phyloP scores from a whole-genome alignment of 2,329 filamentous ascomycete species.

The Cercospora brassicicola region DNA sequence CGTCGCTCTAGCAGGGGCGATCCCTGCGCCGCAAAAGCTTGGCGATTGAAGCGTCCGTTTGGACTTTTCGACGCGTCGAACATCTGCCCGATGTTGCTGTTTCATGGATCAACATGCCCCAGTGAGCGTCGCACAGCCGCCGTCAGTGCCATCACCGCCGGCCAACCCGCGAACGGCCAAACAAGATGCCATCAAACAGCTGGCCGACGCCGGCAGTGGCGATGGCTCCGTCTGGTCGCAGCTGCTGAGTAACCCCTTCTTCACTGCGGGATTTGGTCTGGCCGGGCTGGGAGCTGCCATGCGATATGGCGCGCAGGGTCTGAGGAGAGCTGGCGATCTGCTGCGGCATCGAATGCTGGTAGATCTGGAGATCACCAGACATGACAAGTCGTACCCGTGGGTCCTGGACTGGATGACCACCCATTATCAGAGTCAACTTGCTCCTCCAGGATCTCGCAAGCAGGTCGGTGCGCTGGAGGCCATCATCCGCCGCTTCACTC shows the following conservation, averaged over 20 bases:
- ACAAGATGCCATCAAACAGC: constrained; percentile 42
- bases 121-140: neutral
- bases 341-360: constrained; percentile 84
- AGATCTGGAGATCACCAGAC: constrained; percentile 91
- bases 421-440: constrained; percentile 39
- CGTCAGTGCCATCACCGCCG: constrained; percentile 17
- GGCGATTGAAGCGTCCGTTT: neutral
- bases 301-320: constrained; percentile 75
- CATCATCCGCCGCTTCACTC: constrained; percentile 59
- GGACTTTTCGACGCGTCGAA: constrained; percentile 1
- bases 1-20: neutral
- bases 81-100: neutral
- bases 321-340: constrained; percentile 69
- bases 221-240: constrained; percentile 47
- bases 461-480: constrained; percentile 51
- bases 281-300: constrained; percentile 81
- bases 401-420: constrained; percentile 91
- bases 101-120: constrained; percentile 40
- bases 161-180: constrained; percentile 13
- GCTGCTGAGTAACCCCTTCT: constrained; percentile 54
- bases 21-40: neutral
- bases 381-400: constrained; percentile 92
- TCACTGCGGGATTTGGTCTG: constrained; percentile 74
- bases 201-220: constrained; percentile 37
- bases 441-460: constrained; percentile 40